These are phyloP conservation scores for Monascus ruber DNA, from an alignment of 2,329 filamentous ascomycete genomes.

Conservation along the genomic window DNA sequence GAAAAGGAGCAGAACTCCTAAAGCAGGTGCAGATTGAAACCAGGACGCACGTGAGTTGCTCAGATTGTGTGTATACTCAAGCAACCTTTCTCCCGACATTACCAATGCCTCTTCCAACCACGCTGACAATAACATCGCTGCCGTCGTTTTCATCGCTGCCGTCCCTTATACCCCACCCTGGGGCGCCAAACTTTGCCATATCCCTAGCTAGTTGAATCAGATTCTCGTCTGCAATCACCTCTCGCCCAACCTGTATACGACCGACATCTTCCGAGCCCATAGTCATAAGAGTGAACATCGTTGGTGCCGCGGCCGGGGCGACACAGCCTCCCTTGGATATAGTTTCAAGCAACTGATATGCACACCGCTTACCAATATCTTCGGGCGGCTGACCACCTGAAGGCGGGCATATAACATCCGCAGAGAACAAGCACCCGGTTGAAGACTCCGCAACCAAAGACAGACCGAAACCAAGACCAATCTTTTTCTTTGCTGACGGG, in stretches of 20 bases:
- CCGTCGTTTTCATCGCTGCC: constrained; percentile 52
- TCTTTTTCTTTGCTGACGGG: constrained; percentile 43
- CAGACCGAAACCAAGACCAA: constrained; percentile 84
- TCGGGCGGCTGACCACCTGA: constrained; percentile 76
- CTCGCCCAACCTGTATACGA: constrained; percentile 66
- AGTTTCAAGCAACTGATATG: constrained; percentile 76
- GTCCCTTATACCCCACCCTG: constrained; percentile 80
- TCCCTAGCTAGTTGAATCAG: constrained; percentile 73
- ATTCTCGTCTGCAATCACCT: constrained; percentile 71
- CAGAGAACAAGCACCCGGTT: constrained; percentile 74
- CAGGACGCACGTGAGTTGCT: too few relatives aligned
- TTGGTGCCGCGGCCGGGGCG: constrained; percentile 57
- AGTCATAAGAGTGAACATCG: constrained; percentile 80
- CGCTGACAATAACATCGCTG: constrained; percentile 69
- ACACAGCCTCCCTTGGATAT: constrained; percentile 76
- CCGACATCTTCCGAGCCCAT: constrained; percentile 98
- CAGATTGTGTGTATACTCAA: constrained; percentile 20
- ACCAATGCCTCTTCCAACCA: constrained; percentile 86
- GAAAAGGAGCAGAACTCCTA: too few relatives aligned
- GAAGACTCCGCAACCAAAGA: constrained; percentile 88
- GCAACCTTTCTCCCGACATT: constrained; percentile 89
- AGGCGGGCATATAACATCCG: constrained; percentile 64
- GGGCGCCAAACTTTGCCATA: constrained; percentile 75
- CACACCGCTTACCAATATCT: constrained; percentile 78
- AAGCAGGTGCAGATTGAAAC: too few relatives aligned